Evolutionary conservation across 257 asterid species (phyloP).

Genomic region (Solanum megistacrolobum): DNA sequence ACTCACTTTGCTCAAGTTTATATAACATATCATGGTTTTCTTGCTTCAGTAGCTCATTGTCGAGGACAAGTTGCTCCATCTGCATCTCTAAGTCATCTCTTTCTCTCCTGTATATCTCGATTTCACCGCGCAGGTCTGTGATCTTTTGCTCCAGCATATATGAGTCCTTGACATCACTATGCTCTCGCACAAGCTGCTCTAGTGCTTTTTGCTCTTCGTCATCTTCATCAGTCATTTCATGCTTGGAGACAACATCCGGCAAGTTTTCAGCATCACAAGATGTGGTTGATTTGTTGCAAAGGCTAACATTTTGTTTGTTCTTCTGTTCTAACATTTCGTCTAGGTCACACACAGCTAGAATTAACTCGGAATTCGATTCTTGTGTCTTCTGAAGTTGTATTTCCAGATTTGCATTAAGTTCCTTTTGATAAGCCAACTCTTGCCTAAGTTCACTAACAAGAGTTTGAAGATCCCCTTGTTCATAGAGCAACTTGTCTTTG

Average conservation of each 20-base stretch:
- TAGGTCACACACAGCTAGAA: slow-evolving; percentile 86
- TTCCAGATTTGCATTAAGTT: slow-evolving; percentile 53
- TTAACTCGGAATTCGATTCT: slow-evolving; percentile 77
- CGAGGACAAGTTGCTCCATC: slow-evolving; percentile 96
- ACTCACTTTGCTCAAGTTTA: slow-evolving; percentile 74
- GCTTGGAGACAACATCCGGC: slow-evolving; percentile 6
- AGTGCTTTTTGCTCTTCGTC: slow-evolving; percentile 77
- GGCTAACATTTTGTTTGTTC: slow-evolving; percentile 28
- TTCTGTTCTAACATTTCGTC: slow-evolving; percentile 83
- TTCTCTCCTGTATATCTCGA: slow-evolving; percentile 65
- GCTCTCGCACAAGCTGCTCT: slow-evolving; percentile 73
- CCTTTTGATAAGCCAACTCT: slow-evolving; percentile 71
- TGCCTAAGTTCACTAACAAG: slow-evolving; percentile 70
- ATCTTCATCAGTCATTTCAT: slow-evolving; percentile 24
- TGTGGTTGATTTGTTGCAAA: slow-evolving; percentile 7
- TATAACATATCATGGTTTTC: slow-evolving; percentile 74
- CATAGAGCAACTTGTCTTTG: slow-evolving; percentile 26
- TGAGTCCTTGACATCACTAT: slow-evolving; percentile 45
- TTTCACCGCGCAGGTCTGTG: slow-evolving; percentile 52
- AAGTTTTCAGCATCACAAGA: slow-evolving; percentile 8
- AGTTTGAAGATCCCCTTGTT: slow-evolving; percentile 42
- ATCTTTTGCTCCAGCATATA: slow-evolving; percentile 67
- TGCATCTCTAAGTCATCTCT: slow-evolving; percentile 82
- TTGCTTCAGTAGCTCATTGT: slow-evolving; percentile 89
- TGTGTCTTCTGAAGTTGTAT: slow-evolving; percentile 83